These are phyloP conservation scores for Casuarina glauca DNA, from an alignment of 306 rosid species.

Conservation along the genomic window DNA sequence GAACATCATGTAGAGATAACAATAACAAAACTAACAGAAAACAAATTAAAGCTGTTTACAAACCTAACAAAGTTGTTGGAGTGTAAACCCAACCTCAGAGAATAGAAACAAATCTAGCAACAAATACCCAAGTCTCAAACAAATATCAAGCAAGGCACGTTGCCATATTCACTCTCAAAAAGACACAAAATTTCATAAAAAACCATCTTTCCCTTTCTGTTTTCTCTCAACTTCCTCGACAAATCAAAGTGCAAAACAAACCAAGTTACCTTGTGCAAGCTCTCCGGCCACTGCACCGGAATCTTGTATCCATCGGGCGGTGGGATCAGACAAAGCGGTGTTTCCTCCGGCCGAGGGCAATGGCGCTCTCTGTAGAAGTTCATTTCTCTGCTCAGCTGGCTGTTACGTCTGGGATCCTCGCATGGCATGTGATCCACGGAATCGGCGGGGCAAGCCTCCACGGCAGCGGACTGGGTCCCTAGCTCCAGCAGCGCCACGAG, in stretches of 20 bases:
- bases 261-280: slow-evolving; percentile 77
- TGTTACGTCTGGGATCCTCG: slow-evolving; percentile 82
- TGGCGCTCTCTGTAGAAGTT: slow-evolving; percentile 89
- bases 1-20: neutral
- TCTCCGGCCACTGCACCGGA: slow-evolving; percentile 92
- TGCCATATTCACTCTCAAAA: neutral
- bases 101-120: no score
- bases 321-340: slow-evolving; percentile 83
- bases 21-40: no score
- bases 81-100: no score
- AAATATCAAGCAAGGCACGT: neutral
- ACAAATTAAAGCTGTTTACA: no score
- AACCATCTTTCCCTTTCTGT: neutral
- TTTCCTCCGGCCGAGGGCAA: slow-evolving; percentile 66
- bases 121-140: no score
- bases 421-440: slow-evolving; percentile 95
- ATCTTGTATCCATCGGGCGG: slow-evolving; percentile 71
- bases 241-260: slow-evolving; percentile 13
- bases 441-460: slow-evolving; percentile 74
- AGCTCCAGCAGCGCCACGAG: slow-evolving; percentile 59
- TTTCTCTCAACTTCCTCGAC: neutral
- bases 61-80: no score
- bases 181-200: neutral
- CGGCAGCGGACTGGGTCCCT: slow-evolving; percentile 46
- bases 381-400: slow-evolving; percentile 91